phyloP scores from a whole-genome alignment of 495 filamentous ascomycete genomes.

The Aspergillus baeticus region DNA sequence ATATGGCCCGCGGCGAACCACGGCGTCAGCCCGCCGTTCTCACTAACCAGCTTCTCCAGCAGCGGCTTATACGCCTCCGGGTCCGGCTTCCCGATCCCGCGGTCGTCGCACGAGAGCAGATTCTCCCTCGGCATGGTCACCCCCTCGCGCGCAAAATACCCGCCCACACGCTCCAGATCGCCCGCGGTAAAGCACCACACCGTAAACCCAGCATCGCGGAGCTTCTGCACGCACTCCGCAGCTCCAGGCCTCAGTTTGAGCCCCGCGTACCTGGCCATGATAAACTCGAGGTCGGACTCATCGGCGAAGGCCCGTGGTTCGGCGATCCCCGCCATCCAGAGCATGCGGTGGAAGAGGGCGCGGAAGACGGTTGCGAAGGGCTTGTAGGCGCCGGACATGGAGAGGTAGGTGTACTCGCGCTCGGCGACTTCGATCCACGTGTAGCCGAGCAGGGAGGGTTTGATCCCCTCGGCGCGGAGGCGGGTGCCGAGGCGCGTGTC shows the following conservation, averaged over 20 bases:
- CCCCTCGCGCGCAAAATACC: conserved; percentile 35
- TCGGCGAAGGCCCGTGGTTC: conserved; percentile 31
- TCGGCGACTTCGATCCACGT: conserved; percentile 43
- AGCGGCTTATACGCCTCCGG: conserved; percentile 27
- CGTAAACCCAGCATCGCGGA: conserved; percentile 38
- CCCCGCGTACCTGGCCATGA: conserved; percentile 25
- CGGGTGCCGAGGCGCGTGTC: conserved; percentile 29
- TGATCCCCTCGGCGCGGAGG: conserved; percentile 35
- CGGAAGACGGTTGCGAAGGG: conserved; percentile 31
- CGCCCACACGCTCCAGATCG: conserved; percentile 32
- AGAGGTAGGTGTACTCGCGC: conserved; percentile 41
- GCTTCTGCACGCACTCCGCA: conserved; percentile 32
- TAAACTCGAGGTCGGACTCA: conserved; percentile 28
- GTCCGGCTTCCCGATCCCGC: conserved; percentile 34
- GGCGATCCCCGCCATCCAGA: conserved; percentile 28
- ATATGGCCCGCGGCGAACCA: conserved; percentile 41
- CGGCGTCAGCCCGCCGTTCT: conserved; percentile 17
- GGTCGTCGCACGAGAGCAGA: conserved; percentile 30
- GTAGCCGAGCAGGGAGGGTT: conserved; percentile 31
- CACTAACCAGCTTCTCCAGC: conserved; percentile 21
- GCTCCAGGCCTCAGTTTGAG: conserved; percentile 31
- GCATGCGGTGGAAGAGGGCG: conserved; percentile 37
- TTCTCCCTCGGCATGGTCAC: conserved; percentile 36
- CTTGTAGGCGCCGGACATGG: conserved; percentile 31
- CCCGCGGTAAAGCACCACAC: conserved; percentile 44